These are phyloP conservation scores for Boletus sp. DNA, from an alignment of 1,284 basidiomycete genomes.

Conservation along the genomic window DNA sequence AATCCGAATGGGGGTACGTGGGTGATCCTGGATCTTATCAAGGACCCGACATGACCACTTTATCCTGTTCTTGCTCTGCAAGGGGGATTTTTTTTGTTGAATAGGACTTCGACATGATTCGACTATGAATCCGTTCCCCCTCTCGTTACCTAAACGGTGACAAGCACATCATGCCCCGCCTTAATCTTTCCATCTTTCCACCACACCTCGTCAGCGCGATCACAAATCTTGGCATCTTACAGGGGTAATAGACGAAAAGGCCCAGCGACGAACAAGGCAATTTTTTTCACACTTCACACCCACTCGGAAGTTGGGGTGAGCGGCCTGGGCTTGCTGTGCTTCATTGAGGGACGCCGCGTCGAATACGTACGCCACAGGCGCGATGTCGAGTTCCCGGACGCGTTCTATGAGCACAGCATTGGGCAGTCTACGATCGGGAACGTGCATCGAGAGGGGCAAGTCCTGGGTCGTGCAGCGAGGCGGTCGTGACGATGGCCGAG, in stretches of 20 bases:
- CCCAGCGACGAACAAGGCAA: constrained; percentile 8
- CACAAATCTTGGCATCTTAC: constrained; percentile 8
- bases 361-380: constrained; percentile 12
- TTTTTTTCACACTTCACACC: neutral
- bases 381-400: neutral
- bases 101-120: constrained; percentile 17
- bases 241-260: constrained; percentile 4
- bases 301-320: neutral
- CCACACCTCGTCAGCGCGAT: constrained; percentile 13
- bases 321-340: constrained; percentile 11
- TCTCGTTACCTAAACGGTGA: neutral
- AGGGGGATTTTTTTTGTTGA: no score
- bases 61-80: constrained; percentile 41
- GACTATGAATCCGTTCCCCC: constrained; percentile 6
- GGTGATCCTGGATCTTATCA: no score
- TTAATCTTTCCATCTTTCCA: constrained; percentile 17
- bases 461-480: constrained; percentile 36
- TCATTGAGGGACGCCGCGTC: constrained; percentile 19
- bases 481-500: constrained; percentile 39
- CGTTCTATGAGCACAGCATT: neutral
- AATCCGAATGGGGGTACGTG: no score
- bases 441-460: constrained; percentile 36
- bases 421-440: constrained; percentile 33
- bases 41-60: no score
- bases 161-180: constrained; percentile 11